Percentiles rank a stretch among this genome's conserved stretches.
phyloP scores from a whole-genome alignment of 257 asterid species.

The Capsicum baccatum region DNA sequence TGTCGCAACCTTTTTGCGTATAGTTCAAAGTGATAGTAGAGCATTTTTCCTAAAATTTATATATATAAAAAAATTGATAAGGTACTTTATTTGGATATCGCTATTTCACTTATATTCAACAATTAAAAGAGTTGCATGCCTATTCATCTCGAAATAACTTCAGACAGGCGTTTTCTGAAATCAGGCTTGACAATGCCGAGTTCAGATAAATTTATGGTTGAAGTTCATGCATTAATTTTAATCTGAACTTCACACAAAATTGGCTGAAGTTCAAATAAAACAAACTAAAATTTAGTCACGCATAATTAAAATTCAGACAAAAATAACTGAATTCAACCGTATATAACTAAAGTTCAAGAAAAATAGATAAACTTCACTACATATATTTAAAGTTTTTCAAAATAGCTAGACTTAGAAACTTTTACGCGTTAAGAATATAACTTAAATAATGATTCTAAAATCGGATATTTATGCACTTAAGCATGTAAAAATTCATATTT shows the following conservation, averaged over 20 bases:
- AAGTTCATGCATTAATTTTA: background rate
- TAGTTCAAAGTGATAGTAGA: no score
- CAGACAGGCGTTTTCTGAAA: background rate
- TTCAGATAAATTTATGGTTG: background rate
- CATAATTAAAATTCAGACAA: background rate
- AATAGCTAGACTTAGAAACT: background rate
- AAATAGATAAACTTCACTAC: background rate
- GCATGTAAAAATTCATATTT: background rate
- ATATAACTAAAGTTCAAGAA: background rate
- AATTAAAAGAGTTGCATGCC: background rate
- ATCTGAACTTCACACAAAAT: no score
- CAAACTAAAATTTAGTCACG: background rate
- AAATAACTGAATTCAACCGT: background rate
- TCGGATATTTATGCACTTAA: background rate
- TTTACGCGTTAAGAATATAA: background rate
- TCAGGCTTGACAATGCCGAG: background rate
- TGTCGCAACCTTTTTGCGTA: no score
- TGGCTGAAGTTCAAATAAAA: background rate
- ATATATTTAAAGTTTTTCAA: background rate
- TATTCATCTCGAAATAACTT: background rate
- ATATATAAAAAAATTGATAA: background rate
- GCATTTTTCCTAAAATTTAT: no score
- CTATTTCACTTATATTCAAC: background rate
- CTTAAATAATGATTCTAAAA: background rate
- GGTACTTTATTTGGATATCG: background rate